These are phyloP conservation scores for Haplographium delicatum DNA, from an alignment of 495 filamentous ascomycete genomes.

Conservation along the genomic window DNA sequence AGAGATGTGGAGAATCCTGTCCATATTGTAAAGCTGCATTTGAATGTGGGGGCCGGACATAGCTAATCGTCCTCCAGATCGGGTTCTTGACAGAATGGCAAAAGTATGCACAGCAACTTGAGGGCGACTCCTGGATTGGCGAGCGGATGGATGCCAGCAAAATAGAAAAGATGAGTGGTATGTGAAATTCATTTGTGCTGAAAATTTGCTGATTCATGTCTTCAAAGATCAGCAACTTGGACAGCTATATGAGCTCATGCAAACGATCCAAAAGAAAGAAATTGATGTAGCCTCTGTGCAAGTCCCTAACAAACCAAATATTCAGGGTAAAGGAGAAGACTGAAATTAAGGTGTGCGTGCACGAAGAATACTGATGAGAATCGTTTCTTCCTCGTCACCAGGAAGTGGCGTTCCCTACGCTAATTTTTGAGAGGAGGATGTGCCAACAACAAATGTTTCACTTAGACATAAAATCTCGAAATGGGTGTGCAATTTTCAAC, in stretches of 20 bases:
- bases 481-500: too few species aligned
- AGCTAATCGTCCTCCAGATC: constrained; percentile 47
- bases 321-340: too few species aligned
- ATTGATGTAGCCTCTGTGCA: too few species aligned
- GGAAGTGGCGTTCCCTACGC: too few species aligned
- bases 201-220: background rate
- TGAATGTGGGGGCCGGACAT: background rate
- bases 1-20: constrained; percentile 79
- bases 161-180: constrained; percentile 93
- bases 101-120: constrained; percentile 82
- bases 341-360: too few species aligned
- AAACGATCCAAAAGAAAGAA: constrained; percentile 62
- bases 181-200: constrained; percentile 26
- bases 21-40: constrained; percentile 62
- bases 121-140: constrained; percentile 76
- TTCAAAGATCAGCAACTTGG: constrained; percentile 80
- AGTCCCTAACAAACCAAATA: too few species aligned
- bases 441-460: too few species aligned
- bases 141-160: constrained; percentile 72
- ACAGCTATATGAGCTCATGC: constrained; percentile 92
- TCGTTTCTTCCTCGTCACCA: too few species aligned
- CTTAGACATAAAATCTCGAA: too few species aligned
- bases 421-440: too few species aligned
- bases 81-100: constrained; percentile 98
- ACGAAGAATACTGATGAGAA: too few species aligned